These are phyloP conservation scores for Euphorbia schlechtendalii DNA, from an alignment of 441 rosid species.

Conservation along the genomic window DNA sequence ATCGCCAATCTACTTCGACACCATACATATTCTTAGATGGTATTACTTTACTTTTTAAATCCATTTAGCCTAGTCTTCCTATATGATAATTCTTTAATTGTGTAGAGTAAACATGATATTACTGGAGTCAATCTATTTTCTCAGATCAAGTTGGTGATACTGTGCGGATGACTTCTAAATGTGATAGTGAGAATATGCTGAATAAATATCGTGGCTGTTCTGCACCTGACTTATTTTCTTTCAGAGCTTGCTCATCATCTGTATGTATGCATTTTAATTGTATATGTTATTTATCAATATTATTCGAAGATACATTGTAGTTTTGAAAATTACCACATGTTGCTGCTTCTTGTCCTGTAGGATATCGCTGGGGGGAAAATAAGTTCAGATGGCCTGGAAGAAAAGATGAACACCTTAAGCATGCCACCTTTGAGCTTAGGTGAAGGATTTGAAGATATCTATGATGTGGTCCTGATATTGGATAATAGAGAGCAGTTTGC, in stretches of 20 bases:
- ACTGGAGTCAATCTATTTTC: conserved; percentile 13
- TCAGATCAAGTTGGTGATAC: conserved; percentile 43
- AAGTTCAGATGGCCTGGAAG: conserved; percentile 27
- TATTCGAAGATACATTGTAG: not conserved
- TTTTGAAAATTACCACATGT: conserved; percentile 6
- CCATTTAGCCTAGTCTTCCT: conserved; percentile 1
- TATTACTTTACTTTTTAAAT: conserved; percentile 19
- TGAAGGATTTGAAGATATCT: conserved; percentile 70
- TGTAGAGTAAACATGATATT: not conserved
- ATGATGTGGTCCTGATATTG: conserved; percentile 66
- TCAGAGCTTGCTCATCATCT: conserved; percentile 60
- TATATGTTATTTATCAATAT: conserved; percentile 4
- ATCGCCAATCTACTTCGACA: conserved; percentile 24
- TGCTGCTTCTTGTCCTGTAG: conserved; percentile 16
- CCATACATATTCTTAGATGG: conserved; percentile 24
- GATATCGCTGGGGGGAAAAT: conserved; percentile 28
- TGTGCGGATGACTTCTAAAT: conserved; percentile 26
- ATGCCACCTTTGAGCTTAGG: conserved; percentile 68
- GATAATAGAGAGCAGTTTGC: conserved; percentile 93
- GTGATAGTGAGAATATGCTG: conserved; percentile 25
- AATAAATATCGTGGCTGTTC: conserved; percentile 28
- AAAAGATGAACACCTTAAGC: conserved; percentile 31
- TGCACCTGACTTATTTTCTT: conserved; percentile 24
- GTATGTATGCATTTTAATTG: conserved; percentile 41
- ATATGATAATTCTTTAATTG: conserved; percentile 16